Conservation (phyloP, 1,284 basidiomycete genomes). For the Rhodotorula glutinis region DNA sequence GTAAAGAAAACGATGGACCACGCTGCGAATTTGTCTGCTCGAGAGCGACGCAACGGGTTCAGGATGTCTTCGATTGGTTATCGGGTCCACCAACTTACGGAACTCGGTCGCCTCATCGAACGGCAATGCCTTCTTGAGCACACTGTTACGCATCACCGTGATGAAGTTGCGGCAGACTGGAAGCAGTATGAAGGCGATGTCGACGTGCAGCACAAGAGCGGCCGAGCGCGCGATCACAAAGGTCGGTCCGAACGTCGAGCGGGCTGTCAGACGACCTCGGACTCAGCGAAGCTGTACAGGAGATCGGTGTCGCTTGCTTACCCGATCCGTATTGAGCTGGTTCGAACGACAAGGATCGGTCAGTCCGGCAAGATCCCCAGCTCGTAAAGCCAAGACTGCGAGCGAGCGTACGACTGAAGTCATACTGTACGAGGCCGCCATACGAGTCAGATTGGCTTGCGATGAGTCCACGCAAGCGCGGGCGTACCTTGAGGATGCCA, state of each 20-base stretch:
- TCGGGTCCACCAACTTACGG: conserved; percentile 13
- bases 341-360: neutral
- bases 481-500: conserved; percentile 61
- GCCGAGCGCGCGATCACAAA: conserved; percentile 75
- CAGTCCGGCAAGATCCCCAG: neutral
- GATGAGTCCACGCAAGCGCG: no score
- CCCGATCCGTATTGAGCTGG: conserved; percentile 42
- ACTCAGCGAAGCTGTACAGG: neutral
- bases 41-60: neutral
- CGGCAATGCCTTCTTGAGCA: conserved; percentile 77
- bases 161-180: conserved; percentile 89
- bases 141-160: conserved; percentile 73
- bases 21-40: conserved; percentile 67
- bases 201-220: conserved; percentile 78
- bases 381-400: neutral
- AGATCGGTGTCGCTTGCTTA: conserved; percentile 45
- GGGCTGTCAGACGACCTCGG: conserved; percentile 51
- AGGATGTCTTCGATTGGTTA: neutral
- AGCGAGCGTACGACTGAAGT: conserved; percentile 49
- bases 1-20: conserved; percentile 78
- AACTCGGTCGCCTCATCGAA: conserved; percentile 44
- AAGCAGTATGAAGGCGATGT: conserved; percentile 82
- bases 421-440: conserved; percentile 53
- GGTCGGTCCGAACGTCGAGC: conserved; percentile 60
- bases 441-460: no score